Evolutionary conservation across 768 basidiomycete species (phyloP), one percentile per base, ranked within the genome.

Genomic region (Trametopsis cervina): DNA sequence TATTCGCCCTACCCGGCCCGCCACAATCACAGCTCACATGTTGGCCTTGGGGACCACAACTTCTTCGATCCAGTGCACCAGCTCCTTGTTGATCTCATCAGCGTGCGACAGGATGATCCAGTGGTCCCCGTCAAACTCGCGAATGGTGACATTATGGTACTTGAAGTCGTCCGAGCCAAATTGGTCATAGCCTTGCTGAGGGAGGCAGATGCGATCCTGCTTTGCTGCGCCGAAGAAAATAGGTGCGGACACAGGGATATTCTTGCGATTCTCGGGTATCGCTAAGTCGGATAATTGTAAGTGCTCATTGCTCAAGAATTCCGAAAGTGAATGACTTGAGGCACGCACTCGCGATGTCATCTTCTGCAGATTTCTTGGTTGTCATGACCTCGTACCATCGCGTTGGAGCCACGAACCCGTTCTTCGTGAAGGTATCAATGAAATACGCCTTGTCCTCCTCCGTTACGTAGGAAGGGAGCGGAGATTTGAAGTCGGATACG

Each of bases 351-450:
- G 7, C 15, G 9, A 33, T 33, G 35, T 38, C 45, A 18, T 46
- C 45, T 22, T 39, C 15, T 7, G 45, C 45, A 5, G 4, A 4
- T 22, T 36, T 18, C 9, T 11, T 17, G 36, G 33, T 48, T 11
- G 40, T 29, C 52, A 58, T 60, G 47, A 58, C 59, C 33, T 50
- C 61, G 58, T 72, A 73, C 66, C 67, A 74, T 50, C 60, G 62
- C 45, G 69, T 57, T 17, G 70, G 61, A 11, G 60, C 65, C 18
- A 42, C 44, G 41, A 74, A 44, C 5, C 72, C 66, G 4, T 65
- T 62, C 24, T 60, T 47, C 20, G 52, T 50, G 6, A 71, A 53
- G 4, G 57, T 60, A 9, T 57, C 42, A 22, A 57, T 55, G 46
- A 61, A 59, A 21, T 58, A 59, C 36, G 65, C 56, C 35, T 60